Evolutionary conservation across 2,329 filamentous ascomycete species (phyloP).

Genomic region (Colletotrichum paranaense): DNA sequence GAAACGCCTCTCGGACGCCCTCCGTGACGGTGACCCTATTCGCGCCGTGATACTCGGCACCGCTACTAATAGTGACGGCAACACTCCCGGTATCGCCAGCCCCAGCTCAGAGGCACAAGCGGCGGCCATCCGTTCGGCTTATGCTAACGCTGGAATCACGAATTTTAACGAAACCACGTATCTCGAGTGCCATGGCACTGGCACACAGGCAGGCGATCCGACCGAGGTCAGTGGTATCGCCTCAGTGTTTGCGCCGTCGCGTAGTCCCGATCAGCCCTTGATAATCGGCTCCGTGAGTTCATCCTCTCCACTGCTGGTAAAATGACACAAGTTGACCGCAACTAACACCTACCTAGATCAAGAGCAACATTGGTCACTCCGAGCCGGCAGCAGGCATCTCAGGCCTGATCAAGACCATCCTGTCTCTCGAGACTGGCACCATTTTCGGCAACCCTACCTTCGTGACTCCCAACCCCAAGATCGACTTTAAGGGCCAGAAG

Average conservation of each 20-base stretch:
- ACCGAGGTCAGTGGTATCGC: conserved; percentile 45
- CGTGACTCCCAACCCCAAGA: conserved; percentile 51
- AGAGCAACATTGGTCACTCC: conserved; percentile 47
- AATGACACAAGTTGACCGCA: too few species aligned
- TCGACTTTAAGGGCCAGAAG: neutral
- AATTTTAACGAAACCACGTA: conserved; percentile 40
- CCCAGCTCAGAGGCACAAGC: conserved; percentile 45
- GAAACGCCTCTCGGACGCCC: conserved; percentile 54
- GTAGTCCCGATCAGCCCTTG: conserved; percentile 35
- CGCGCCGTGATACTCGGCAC: conserved; percentile 45
- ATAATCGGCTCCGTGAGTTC: conserved; percentile 43
- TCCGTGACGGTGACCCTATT: conserved; percentile 53
- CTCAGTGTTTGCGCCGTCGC: conserved; percentile 39
- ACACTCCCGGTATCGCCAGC: conserved; percentile 48
- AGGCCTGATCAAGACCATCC: conserved; percentile 43
- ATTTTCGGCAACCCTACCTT: conserved; percentile 42
- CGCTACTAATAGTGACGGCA: conserved; percentile 44
- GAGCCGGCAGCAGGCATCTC: conserved; percentile 44
- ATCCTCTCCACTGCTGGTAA: too few species aligned
- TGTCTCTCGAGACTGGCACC: conserved; percentile 41
- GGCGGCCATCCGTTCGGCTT: conserved; percentile 43
- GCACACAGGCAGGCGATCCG: conserved; percentile 51
- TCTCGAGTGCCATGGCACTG: conserved; percentile 54
- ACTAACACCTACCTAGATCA: conserved; percentile 18
- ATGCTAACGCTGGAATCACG: conserved; percentile 41